Evolutionary conservation across 345 rosid species (phyloP).

Genomic region (Dipteronia sinensis): DNA sequence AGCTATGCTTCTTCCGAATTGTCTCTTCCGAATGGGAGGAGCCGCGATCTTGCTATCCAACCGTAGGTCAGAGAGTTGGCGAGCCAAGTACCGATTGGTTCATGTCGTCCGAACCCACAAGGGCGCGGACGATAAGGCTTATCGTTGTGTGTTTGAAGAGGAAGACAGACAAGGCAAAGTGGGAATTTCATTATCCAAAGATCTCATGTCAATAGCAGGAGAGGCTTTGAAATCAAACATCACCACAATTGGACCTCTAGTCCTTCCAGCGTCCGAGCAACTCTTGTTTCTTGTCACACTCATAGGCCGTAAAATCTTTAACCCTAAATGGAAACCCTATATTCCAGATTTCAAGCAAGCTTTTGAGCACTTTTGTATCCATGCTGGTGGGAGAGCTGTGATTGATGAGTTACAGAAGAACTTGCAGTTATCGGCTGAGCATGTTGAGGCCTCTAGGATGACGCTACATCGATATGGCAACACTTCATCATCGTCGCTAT

Average conservation of each 20-base stretch:
- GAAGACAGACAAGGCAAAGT: constrained; percentile 68
- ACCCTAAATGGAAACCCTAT: constrained; percentile 71
- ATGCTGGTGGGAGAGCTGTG: constrained; percentile 91
- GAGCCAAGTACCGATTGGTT: constrained; percentile 70
- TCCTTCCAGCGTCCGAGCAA: constrained; percentile 80
- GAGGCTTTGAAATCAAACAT: constrained; percentile 79
- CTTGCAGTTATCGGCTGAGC: constrained; percentile 63
- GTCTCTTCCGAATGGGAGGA: constrained; percentile 83
- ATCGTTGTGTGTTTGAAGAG: constrained; percentile 63
- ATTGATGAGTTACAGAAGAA: constrained; percentile 80
- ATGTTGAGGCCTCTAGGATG: constrained; percentile 90
- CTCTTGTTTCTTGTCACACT: constrained; percentile 58
- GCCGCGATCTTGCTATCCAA: constrained; percentile 71
- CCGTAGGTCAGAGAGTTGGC: constrained; percentile 51
- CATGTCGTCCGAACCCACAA: constrained; percentile 79
- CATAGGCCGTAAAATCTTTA: constrained; percentile 64
- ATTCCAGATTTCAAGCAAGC: constrained; percentile 87
- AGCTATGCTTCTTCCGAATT: constrained; percentile 81
- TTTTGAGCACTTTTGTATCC: constrained; percentile 91
- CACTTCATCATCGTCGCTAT: constrained; percentile 85
- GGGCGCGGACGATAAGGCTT: constrained; percentile 77
- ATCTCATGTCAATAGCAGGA: constrained; percentile 81
- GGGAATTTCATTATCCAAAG: constrained; percentile 68
- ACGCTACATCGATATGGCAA: constrained; percentile 80
- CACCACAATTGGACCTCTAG: constrained; percentile 77